These are phyloP conservation scores for Whalleya microplaca DNA, from an alignment of 2,329 filamentous ascomycete genomes.

Conservation along the genomic window DNA sequence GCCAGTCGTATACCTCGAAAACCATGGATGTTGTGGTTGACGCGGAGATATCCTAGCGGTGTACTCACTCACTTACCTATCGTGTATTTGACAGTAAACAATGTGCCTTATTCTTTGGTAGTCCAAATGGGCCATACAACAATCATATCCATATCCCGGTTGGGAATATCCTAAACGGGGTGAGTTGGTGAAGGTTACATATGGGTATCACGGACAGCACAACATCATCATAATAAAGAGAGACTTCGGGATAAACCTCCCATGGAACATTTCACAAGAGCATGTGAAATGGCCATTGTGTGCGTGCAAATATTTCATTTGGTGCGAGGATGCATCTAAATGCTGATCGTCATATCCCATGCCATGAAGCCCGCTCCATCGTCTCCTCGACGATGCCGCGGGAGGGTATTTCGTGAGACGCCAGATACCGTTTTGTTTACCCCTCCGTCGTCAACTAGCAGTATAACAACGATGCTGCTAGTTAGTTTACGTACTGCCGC, in stretches of 20 bases:
- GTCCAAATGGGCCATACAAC: background rate
- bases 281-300: conserved; percentile 75
- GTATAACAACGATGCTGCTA: conserved; percentile 2
- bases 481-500: conserved; percentile 11
- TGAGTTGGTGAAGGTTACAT: conserved; percentile 4
- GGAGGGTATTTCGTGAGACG: conserved; percentile 14
- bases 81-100: background rate
- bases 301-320: conserved; percentile 51
- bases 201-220: conserved; percentile 15
- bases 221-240: conserved; percentile 20
- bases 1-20: conserved; percentile 94
- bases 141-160: background rate
- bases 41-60: conserved; percentile 88
- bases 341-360: conserved; percentile 33
- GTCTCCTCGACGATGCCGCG: conserved; percentile 22
- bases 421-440: conserved; percentile 21
- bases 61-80: conserved; percentile 5
- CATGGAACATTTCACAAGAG: conserved; percentile 73
- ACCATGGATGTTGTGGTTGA: conserved; percentile 72
- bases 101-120: conserved; percentile 1
- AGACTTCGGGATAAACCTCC: conserved; percentile 74
- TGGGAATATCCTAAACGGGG: conserved; percentile 1
- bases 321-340: conserved; percentile 40
- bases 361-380: conserved; percentile 22
- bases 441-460: conserved; percentile 1